These are phyloP conservation scores for Hirsutella minnesotensis DNA, from an alignment of 2,329 filamentous ascomycete species.

Conservation along the genomic window DNA sequence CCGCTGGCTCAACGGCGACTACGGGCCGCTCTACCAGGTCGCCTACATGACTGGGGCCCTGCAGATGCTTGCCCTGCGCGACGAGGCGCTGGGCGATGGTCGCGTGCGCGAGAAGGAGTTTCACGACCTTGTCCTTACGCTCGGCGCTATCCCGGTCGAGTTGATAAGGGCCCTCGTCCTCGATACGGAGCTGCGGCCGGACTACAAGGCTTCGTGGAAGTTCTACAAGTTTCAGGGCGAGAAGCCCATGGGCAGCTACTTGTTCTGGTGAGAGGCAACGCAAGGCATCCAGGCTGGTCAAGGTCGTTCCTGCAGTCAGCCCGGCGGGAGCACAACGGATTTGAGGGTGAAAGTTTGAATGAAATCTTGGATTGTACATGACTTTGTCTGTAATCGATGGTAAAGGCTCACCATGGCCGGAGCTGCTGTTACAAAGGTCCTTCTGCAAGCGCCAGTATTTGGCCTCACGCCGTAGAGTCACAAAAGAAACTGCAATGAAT, in stretches of 20 bases:
- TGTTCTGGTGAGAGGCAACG: not conserved
- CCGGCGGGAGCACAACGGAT: too few relatives aligned
- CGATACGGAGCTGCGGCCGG: slow-evolving; percentile 24
- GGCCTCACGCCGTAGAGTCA: not conserved
- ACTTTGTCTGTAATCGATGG: too few relatives aligned
- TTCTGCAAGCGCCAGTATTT: not conserved
- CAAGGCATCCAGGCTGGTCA: too few relatives aligned
- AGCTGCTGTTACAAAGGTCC: too few relatives aligned
- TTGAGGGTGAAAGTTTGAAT: too few relatives aligned
- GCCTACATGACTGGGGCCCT: slow-evolving; percentile 49
- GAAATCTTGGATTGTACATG: too few relatives aligned
- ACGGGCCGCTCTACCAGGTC: slow-evolving; percentile 45
- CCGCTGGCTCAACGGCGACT: slow-evolving; percentile 42
- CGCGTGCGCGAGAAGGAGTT: slow-evolving; percentile 38
- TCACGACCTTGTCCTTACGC: slow-evolving; percentile 38
- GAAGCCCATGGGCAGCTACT: not conserved
- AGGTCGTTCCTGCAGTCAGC: too few relatives aligned
- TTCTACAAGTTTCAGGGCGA: slow-evolving; percentile 24
- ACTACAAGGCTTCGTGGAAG: slow-evolving; percentile 36
- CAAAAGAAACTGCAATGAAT: not conserved
- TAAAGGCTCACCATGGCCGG: too few relatives aligned
- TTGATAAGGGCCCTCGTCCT: slow-evolving; percentile 36
- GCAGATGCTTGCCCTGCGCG: slow-evolving; percentile 38
- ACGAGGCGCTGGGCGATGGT: slow-evolving; percentile 29
- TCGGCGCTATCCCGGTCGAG: slow-evolving; percentile 43